Evolutionary conservation across 768 basidiomycete species (phyloP).

Genomic region (Grammothele lineata): DNA sequence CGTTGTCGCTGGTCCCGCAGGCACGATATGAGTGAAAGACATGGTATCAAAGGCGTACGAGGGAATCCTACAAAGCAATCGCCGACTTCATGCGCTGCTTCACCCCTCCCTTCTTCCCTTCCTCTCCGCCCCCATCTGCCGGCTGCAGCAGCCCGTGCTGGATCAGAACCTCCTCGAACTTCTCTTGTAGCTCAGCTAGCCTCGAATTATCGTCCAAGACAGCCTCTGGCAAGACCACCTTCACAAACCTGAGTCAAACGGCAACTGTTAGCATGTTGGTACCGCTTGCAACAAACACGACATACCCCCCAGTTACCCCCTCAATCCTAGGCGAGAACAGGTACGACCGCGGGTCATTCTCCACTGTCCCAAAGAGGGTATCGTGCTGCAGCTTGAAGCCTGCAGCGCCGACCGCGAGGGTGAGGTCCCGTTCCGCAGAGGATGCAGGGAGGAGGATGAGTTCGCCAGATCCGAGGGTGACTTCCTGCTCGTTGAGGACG

Average conservation of each 20-base stretch:
- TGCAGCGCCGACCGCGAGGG: conserved; percentile 16
- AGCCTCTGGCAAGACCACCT: conserved; percentile 18
- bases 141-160: conserved; percentile 20
- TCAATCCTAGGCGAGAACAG: conserved; percentile 22
- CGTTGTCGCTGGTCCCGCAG: too few relatives aligned
- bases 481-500: conserved; percentile 16
- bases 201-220: conserved; percentile 10
- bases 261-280: too few relatives aligned
- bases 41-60: too few relatives aligned
- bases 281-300: neutral
- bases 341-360: conserved; percentile 16
- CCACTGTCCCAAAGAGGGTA: conserved; percentile 20
- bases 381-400: conserved; percentile 17
- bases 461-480: conserved; percentile 20
- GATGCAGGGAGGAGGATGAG: conserved; percentile 17
- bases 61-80: too few relatives aligned
- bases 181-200: conserved; percentile 16
- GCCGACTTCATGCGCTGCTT: too few relatives aligned
- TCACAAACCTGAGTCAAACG: conserved; percentile 15
- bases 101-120: conserved; percentile 8
- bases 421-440: neutral
- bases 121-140: conserved; percentile 14
- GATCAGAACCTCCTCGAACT: conserved; percentile 24
- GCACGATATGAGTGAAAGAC: too few relatives aligned
- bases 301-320: conserved; percentile 14